Evolutionary conservation across 192 early-diverging fungal species (phyloP), one percentile per base, ranked within the genome.

Genomic region (Dissophora globulifera): DNA sequence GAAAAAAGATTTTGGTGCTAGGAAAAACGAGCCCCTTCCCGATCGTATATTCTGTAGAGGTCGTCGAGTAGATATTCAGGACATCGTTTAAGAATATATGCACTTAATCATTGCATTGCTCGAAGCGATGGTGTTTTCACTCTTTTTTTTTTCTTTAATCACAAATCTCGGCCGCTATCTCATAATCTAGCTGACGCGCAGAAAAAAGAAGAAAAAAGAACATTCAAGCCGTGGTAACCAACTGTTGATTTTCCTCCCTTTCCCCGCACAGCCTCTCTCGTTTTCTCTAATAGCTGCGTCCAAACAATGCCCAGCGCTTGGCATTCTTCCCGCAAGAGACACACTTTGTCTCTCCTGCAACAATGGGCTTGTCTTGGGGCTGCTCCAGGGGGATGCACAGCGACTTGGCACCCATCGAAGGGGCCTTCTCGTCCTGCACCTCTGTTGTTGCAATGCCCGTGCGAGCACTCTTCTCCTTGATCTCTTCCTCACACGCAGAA

Each of bases 401-500:
- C 7, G 96, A 96, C 83, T 99, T 99, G 62, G 98, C 98, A 56
- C 98, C 98, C 98, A 99, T 99, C 19, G 96, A 97, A 33, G 98
- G 98, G 54, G 95, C 98, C 84, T 93, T 92, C 38, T 98, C 96
- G 69, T 99, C 96, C 62, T 90, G 89, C 31, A 90, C 87, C 85
- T 99, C 93, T 31, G 35, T 31, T 16, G 49, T 64, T 42, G 53
- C 55, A 45, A 84, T 80, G 58, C 83, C 91, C 85, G 72, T 80
- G 69, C 92, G 83, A 1, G 93, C 84, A 81, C 91, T 93, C 53
- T 91, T 84, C 31, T 94, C 95, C 89, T 99, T 99, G 72, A 99
- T 97, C 67, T 90, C 86, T 33, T 98, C 96, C 84, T 99, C 98
- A 78, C 98, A 99, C 50, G 78, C 88, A 3, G 78, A 81, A 30